Conservation (phyloP, 2,329 filamentous ascomycete species). For the Aspergillus neotritici region DNA sequence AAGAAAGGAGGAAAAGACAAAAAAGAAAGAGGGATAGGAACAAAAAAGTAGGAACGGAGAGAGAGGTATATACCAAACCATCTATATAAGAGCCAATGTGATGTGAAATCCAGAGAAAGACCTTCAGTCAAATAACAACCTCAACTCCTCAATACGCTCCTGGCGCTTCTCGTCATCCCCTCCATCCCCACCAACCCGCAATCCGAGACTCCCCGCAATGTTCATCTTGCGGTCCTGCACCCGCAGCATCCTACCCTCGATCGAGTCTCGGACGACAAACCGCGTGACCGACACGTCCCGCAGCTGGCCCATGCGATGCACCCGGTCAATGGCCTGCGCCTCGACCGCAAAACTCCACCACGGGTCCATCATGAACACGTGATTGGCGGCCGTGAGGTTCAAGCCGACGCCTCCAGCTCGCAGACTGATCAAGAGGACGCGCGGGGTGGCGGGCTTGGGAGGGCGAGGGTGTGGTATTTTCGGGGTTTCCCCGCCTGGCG, state of each 20-base stretch:
- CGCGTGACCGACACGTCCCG: conserved; percentile 77
- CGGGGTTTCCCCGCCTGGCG: neutral
- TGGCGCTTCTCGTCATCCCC: conserved; percentile 86
- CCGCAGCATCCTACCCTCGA: conserved; percentile 90
- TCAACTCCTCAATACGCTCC: conserved; percentile 88
- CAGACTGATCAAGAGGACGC: conserved; percentile 73
- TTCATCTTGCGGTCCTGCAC: conserved; percentile 85
- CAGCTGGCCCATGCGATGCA: conserved; percentile 93
- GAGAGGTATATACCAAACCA: too few species aligned
- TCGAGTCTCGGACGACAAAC: conserved; percentile 84
- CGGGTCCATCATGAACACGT: conserved; percentile 98
- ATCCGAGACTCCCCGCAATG: conserved; percentile 87
- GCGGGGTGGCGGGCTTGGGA: conserved; percentile 20
- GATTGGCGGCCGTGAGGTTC: conserved; percentile 80
- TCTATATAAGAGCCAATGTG: too few species aligned
- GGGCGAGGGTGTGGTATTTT: conserved; percentile 2
- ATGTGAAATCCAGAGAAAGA: neutral
- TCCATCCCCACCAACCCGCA: conserved; percentile 89
- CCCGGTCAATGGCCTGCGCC: conserved; percentile 93
- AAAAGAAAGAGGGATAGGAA: too few species aligned
- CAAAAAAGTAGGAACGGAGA: too few species aligned
- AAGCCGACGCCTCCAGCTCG: conserved; percentile 89
- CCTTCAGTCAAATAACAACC: conserved; percentile 65
- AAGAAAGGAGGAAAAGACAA: too few species aligned
- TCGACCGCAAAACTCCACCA: conserved; percentile 99